phyloP scores from a whole-genome alignment of 345 rosid genomes.

The Zanthoxylum bungeanum region DNA sequence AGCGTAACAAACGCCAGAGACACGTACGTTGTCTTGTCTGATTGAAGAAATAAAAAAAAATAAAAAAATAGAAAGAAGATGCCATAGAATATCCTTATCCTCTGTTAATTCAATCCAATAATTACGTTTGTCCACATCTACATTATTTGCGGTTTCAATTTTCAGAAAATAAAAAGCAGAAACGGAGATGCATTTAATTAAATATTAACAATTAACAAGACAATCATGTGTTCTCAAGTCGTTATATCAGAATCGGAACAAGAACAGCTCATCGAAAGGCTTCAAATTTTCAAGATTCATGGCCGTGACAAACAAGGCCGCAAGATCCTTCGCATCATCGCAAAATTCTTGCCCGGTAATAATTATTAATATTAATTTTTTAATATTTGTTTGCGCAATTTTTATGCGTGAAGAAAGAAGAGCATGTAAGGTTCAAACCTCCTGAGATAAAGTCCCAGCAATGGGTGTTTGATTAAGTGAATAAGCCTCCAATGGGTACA shows the following conservation, averaged over 20 bases:
- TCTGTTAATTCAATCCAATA: not conserved
- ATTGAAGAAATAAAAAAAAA: not conserved
- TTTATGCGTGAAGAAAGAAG: too few relatives aligned
- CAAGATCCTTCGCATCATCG: constrained; percentile 58
- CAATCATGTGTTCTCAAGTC: constrained; percentile 6
- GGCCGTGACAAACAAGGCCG: constrained; percentile 72
- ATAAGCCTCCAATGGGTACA: too few relatives aligned
- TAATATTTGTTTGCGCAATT: too few relatives aligned
- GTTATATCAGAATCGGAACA: constrained; percentile 39
- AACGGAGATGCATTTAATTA: not conserved
- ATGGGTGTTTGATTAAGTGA: too few relatives aligned
- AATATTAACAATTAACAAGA: too few relatives aligned
- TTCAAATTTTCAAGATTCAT: constrained; percentile 63
- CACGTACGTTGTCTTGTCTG: not conserved
- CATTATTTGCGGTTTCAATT: too few relatives aligned
- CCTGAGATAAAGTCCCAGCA: too few relatives aligned
- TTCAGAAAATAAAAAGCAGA: too few relatives aligned
- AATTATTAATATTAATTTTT: too few relatives aligned
- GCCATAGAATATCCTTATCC: constrained; percentile 16
- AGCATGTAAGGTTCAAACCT: too few relatives aligned
- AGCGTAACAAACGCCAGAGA: too few relatives aligned
- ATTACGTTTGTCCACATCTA: constrained; percentile 1
- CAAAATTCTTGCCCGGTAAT: constrained; percentile 61
- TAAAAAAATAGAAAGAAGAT: constrained; percentile 7
- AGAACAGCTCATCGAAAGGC: constrained; percentile 45